Evolutionary conservation across 805 yeast genomes (phyloP), one percentile per base, ranked within the genome.

Genomic region (Candida ipomoeae): DNA sequence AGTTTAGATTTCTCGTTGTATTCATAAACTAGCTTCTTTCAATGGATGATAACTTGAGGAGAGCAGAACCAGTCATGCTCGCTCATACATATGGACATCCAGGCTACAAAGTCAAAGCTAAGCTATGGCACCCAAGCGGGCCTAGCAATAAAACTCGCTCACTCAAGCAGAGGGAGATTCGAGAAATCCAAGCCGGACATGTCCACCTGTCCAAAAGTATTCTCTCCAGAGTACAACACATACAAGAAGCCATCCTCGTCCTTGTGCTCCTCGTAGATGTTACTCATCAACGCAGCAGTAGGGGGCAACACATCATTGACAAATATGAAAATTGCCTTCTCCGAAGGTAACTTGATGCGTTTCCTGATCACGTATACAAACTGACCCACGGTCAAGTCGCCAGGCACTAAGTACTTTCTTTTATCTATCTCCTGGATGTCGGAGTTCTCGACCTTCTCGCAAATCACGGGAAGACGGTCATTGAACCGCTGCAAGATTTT

Each of bases 211-310:
- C 99, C 99, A 74, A 94, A 94, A 6, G 99, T 94, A 73, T 94
- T 94, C 71, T 94, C 99, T 44, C 99, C 98, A 6, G 97, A 88
- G 74, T 92, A 92, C 56, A 96, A 82, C 57, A 94, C 92, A 71
- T 94, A 94, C 64, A 94, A 81, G 71, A 94, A 94, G 35, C 99
- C 99, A 68, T 94, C 99, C 65, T 92, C 92, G 66, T 94, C 99
- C 73, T 90, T 90, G 71, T 94, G 96, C 69, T 94, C 97, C 63
- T 91, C 96, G 66, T 94, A 94, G 56, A 94, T 87, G 21, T 94
- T 81, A 61, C 96, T 86, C 94, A 94, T 89, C 59, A 94, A 80
- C 15, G 98, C 96, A 18, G 98, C 97, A 2, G 99, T 94, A 43
- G 98, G 98, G 10, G 99, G 99, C 60, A 94, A 79, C 50, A 94